Evolutionary conservation across 345 rosid genomes (phyloP).

Genomic region (Cochlearia excelsa): DNA sequence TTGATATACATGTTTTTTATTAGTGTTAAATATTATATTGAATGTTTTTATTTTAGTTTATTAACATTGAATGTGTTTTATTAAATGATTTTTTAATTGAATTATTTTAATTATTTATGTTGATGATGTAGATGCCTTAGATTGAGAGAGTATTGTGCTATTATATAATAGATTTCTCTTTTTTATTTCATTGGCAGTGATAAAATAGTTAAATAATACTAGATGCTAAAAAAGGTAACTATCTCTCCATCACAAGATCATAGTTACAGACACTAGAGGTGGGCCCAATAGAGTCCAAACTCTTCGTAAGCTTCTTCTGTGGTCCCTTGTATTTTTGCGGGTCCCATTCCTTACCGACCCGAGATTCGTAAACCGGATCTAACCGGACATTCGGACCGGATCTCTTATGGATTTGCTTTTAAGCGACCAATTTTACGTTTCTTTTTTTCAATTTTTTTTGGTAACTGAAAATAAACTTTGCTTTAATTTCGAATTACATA

Average conservation of each 20-base stretch:
- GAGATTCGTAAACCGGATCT: constrained; percentile 15
- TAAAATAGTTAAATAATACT: neutral
- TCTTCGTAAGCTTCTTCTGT: constrained; percentile 15
- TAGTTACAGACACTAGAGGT: neutral
- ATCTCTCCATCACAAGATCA: no score
- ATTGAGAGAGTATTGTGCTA: no score
- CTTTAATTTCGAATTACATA: no score
- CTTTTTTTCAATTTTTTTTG: neutral
- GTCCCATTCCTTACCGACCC: constrained; percentile 22
- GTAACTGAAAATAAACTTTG: neutral
- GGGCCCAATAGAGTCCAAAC: constrained; percentile 21
- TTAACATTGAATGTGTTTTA: no score
- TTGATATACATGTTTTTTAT: no score
- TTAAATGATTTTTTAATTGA: no score
- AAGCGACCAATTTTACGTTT: constrained; percentile 25
- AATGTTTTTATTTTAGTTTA: no score
- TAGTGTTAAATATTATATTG: no score
- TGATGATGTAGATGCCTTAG: no score
- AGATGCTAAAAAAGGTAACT: constrained; percentile 21
- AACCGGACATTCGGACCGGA: constrained; percentile 24
- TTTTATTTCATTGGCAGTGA: no score
- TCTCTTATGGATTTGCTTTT: neutral
- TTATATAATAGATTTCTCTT: no score
- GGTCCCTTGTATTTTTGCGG: constrained; percentile 23
- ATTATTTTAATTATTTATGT: no score